Percentiles rank a stretch among this genome's conserved stretches.
Conservation (phyloP, 1,284 basidiomycete genomes). For the Amylostereum areolatum region DNA sequence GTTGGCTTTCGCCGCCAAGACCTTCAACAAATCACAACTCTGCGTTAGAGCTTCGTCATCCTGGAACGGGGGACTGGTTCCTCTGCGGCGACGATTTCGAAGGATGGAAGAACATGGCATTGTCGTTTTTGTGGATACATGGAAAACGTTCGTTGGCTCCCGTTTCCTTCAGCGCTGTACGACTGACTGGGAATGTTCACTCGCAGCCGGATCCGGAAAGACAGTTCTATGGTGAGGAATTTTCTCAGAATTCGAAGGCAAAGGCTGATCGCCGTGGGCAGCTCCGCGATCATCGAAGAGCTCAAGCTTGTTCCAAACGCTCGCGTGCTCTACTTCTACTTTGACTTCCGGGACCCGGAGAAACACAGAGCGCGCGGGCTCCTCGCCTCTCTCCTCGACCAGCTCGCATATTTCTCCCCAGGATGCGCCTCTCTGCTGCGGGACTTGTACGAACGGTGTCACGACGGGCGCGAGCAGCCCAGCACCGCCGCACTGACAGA, state of each 20-base stretch:
- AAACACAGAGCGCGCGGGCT: conserved; percentile 5
- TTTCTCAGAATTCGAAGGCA: not conserved
- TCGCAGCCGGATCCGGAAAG: conserved; percentile 9
- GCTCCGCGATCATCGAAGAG: conserved; percentile 7
- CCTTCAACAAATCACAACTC: conserved; percentile 4
- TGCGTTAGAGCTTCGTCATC: not conserved
- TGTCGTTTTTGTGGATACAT: conserved; percentile 2
- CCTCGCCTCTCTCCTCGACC: conserved; percentile 5
- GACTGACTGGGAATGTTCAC: not conserved
- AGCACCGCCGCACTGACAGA: not conserved
- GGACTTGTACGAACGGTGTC: no score
- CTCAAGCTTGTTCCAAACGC: not conserved
- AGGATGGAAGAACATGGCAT: conserved; percentile 5
- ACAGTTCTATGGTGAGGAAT: not conserved
- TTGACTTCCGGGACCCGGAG: conserved; percentile 5
- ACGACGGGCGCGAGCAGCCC: not conserved
- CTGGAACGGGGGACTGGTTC: conserved; percentile 7
- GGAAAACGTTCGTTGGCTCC: conserved; percentile 3
- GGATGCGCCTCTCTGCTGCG: not conserved
- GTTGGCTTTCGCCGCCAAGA: conserved; percentile 3
- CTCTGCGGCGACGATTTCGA: not conserved
- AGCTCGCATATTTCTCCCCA: conserved; percentile 2
- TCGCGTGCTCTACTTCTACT: conserved; percentile 7
- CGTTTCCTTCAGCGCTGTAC: not conserved
- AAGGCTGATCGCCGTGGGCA: not conserved